Evolutionary conservation across 768 basidiomycete species (phyloP).

Genomic region (Strobilomyces echinocephalus): DNA sequence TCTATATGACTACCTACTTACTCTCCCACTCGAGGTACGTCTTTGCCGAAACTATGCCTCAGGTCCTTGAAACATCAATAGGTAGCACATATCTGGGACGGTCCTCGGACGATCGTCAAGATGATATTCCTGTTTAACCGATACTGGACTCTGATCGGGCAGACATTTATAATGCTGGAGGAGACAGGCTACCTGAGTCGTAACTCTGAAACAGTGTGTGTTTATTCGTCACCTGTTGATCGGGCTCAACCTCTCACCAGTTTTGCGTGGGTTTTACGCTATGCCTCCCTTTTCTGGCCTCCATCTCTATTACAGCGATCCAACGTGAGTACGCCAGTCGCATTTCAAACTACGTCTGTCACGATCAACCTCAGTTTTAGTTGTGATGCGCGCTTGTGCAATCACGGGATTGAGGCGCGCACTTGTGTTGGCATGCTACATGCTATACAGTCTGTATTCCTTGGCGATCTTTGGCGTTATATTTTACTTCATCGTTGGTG

Average conservation of each 20-base stretch:
- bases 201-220: conserved; percentile 13
- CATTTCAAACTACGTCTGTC: neutral
- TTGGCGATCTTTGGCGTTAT: neutral
- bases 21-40: conserved; percentile 25
- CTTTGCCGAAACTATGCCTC: neutral
- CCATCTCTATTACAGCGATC: conserved; percentile 18
- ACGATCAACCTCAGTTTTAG: conserved; percentile 15
- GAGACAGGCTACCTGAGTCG: conserved; percentile 19
- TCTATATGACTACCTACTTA: conserved; percentile 26
- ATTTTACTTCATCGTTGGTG: neutral
- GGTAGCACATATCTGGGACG: conserved; percentile 17
- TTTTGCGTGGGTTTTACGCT: conserved; percentile 4
- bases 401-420: conserved; percentile 14
- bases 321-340: conserved; percentile 14
- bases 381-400: conserved; percentile 24
- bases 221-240: too few relatives aligned
- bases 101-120: conserved; percentile 13
- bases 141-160: conserved; percentile 18
- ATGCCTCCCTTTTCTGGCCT: neutral
- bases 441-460: conserved; percentile 10
- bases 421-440: neutral
- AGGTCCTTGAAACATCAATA: neutral
- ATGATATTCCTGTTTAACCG: conserved; percentile 12
- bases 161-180: conserved; percentile 18
- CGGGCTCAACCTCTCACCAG: too few relatives aligned